phyloP scores from a whole-genome alignment of 208 protist genomes.

The Strigomonas galati region DNA sequence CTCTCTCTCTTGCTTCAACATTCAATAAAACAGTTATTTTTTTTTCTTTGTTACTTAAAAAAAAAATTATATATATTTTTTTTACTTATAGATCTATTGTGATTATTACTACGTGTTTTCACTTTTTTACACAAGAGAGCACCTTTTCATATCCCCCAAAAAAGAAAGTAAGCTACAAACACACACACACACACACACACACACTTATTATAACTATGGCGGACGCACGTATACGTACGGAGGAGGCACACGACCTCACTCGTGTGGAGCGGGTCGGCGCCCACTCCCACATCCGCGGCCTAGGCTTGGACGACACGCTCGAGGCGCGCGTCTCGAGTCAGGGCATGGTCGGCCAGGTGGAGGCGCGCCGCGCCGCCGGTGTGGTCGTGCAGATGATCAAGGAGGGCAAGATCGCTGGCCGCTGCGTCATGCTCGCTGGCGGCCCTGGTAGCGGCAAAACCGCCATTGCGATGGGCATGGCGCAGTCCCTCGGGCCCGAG shows the following conservation, averaged over 20 bases:
- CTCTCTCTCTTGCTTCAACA: background rate
- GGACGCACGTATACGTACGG: constrained; percentile 72
- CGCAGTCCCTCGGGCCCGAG: constrained; percentile 96
- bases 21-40: too few relatives aligned
- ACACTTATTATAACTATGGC: constrained; percentile 30
- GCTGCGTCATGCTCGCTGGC: constrained; percentile 99
- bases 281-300: constrained; percentile 99
- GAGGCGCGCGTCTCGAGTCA: constrained; percentile 93
- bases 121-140: background rate
- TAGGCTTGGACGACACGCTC: constrained; percentile 98
- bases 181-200: constrained; percentile 8
- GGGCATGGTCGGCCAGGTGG: constrained; percentile 98
- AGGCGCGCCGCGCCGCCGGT: constrained; percentile 89
- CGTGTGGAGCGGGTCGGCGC: constrained; percentile 97
- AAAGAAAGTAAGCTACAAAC: too few relatives aligned
- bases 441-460: constrained; percentile 98
- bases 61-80: constrained; percentile 10
- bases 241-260: constrained; percentile 96
- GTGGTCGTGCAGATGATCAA: constrained; percentile 98
- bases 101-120: too few relatives aligned
- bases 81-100: background rate
- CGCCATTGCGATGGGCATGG: constrained; percentile 99
- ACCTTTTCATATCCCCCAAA: too few relatives aligned
- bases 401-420: constrained; percentile 99
- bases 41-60: constrained; percentile 7